Percentiles rank a stretch among this genome's conserved stretches.
Conservation (phyloP, 2,329 filamentous ascomycete species). For the Gaeumannomyces tritici region DNA sequence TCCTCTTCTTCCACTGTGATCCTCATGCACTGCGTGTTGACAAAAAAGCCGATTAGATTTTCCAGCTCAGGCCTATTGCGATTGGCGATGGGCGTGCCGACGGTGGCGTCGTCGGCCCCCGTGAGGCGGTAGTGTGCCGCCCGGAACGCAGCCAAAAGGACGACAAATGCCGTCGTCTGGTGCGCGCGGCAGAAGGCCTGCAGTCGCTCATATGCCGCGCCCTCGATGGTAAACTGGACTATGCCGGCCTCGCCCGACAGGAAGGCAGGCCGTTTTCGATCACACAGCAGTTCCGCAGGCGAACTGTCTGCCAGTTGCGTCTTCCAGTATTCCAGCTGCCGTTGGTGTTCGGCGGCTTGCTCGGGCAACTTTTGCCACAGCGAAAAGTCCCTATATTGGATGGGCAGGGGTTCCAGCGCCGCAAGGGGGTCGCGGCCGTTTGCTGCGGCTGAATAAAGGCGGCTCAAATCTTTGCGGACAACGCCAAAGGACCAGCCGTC, state of each 20-base stretch:
- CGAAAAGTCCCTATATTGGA: not conserved
- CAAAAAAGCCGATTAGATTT: not conserved
- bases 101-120: not conserved
- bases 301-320: not conserved
- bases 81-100: not conserved
- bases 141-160: not conserved
- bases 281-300: not conserved
- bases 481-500: not conserved
- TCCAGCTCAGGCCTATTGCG: not conserved
- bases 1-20: not conserved
- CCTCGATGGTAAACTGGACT: not conserved
- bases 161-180: not conserved
- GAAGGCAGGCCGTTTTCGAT: not conserved
- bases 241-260: not conserved
- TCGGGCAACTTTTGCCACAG: not conserved
- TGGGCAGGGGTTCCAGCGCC: not conserved
- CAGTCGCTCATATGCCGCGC: not conserved
- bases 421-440: not conserved
- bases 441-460: not conserved
- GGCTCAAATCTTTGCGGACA: not conserved
- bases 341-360: not conserved
- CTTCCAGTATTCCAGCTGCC: slow-evolving; percentile 1
- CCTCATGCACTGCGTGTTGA: not conserved
- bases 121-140: not conserved
- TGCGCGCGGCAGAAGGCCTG: not conserved